Evolutionary conservation across 2,329 filamentous ascomycete genomes (phyloP).

Genomic region (Amesomyces nigricolor): DNA sequence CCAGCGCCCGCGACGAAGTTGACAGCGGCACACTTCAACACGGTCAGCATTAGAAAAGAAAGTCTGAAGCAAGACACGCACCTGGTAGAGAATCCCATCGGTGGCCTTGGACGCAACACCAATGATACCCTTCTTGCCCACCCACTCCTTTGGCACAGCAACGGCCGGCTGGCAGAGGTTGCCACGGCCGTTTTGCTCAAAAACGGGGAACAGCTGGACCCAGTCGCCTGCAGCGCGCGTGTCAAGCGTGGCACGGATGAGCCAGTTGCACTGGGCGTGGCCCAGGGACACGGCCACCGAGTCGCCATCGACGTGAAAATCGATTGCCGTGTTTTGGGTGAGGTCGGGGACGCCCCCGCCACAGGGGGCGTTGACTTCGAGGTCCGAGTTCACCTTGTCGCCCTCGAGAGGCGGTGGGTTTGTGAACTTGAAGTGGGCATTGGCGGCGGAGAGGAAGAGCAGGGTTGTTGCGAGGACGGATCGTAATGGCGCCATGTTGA

Average conservation of each 20-base stretch:
- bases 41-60: neutral
- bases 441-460: slow-evolving; percentile 37
- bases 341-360: slow-evolving; percentile 48
- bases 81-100: slow-evolving; percentile 54
- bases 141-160: slow-evolving; percentile 44
- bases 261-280: slow-evolving; percentile 50
- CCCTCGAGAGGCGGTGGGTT: slow-evolving; percentile 42
- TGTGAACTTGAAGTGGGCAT: slow-evolving; percentile 51
- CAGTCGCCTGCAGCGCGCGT: slow-evolving; percentile 43
- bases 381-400: slow-evolving; percentile 38
- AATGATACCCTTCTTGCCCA: slow-evolving; percentile 51
- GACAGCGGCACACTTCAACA: slow-evolving; percentile 46
- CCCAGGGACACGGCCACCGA: slow-evolving; percentile 42
- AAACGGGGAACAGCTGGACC: slow-evolving; percentile 49
- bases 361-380: slow-evolving; percentile 45
- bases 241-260: slow-evolving; percentile 54
- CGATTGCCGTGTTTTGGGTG: slow-evolving; percentile 32
- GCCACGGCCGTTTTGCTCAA: slow-evolving; percentile 50
- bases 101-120: slow-evolving; percentile 46
- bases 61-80: slow-evolving; percentile 24
- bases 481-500: slow-evolving; percentile 36
- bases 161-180: slow-evolving; percentile 48
- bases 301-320: slow-evolving; percentile 55
- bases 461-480: slow-evolving; percentile 32
- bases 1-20: slow-evolving; percentile 46